Evolutionary conservation across 495 filamentous ascomycete genomes (phyloP).

Genomic region (Paragyromitra xinjiangensis): DNA sequence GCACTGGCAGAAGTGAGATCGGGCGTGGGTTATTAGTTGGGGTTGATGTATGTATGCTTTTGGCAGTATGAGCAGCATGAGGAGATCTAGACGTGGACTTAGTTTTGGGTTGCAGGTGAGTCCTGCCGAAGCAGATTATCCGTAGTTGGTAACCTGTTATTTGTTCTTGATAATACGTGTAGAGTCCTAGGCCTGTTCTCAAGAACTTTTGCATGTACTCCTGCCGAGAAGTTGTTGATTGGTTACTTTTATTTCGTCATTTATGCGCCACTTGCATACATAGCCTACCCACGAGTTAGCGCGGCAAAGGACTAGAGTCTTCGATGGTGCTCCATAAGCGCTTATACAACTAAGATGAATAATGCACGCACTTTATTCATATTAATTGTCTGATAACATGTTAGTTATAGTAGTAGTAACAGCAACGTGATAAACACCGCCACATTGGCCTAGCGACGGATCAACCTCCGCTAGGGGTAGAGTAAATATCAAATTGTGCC

Average conservation of each 20-base stretch:
- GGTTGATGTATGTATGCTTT: not conserved
- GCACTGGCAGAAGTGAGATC: not conserved
- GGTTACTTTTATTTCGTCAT: not conserved
- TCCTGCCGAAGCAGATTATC: not conserved
- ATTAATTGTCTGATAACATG: not conserved
- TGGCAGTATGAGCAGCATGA: not conserved
- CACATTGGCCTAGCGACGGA: not conserved
- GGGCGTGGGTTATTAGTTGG: not conserved
- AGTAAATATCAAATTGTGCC: not conserved
- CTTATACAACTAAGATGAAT: not conserved
- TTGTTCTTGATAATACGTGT: not conserved
- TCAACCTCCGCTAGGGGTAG: not conserved
- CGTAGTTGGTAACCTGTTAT: not conserved
- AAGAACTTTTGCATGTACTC: too few relatives aligned
- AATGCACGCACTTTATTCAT: not conserved
- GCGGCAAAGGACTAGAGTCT: not conserved
- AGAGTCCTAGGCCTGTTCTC: too few relatives aligned
- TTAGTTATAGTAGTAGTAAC: not conserved
- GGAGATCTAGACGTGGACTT: not conserved
- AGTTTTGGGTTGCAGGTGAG: too few relatives aligned
- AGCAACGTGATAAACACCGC: not conserved
- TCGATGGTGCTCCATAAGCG: not conserved
- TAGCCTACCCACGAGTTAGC: not conserved
- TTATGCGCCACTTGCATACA: constrained; percentile 14
- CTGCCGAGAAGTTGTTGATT: not conserved